These are phyloP conservation scores for Discostella pseudostelligera DNA, from an alignment of 108 stramenopile species.

Conservation along the genomic window DNA sequence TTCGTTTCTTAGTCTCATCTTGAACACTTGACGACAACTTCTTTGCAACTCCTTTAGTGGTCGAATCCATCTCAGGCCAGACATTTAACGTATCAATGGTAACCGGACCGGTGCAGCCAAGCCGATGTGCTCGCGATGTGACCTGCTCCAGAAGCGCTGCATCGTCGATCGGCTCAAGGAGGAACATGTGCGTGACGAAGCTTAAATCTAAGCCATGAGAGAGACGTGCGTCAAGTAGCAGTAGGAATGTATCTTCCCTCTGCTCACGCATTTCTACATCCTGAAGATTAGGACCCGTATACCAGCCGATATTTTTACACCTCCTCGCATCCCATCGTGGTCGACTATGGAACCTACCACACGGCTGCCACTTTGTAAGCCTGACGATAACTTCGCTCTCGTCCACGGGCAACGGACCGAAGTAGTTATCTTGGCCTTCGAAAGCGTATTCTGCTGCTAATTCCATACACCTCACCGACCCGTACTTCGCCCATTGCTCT, in stretches of 20 bases:
- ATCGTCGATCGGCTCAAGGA: conserved; percentile 79
- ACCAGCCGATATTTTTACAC: not conserved
- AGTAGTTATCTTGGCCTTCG: conserved; percentile 43
- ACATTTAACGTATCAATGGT: conserved; percentile 60
- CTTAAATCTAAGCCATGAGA: conserved; percentile 77
- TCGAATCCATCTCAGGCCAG: conserved; percentile 35
- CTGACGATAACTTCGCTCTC: conserved; percentile 35
- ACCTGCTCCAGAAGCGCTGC: conserved; percentile 72
- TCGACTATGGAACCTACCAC: conserved; percentile 44
- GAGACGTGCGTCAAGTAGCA: conserved; percentile 62
- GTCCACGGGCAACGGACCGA: conserved; percentile 46
- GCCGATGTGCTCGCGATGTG: conserved; percentile 74
- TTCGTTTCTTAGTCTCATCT: conserved; percentile 16
- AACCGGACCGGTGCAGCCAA: conserved; percentile 73
- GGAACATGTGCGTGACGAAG: conserved; percentile 82
- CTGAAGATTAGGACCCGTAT: conserved; percentile 33
- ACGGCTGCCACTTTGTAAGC: conserved; percentile 51
- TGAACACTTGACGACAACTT: conserved; percentile 18
- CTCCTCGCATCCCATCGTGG: conserved; percentile 41
- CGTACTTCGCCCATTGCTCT: conserved; percentile 39
- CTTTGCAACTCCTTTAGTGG: conserved; percentile 40
- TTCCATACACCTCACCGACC: conserved; percentile 39
- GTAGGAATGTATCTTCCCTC: conserved; percentile 55
- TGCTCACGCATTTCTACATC: conserved; percentile 9
- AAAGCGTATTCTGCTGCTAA: conserved; percentile 20